Conservation (phyloP, 306 rosid genomes). For the Ceratonia siliqua region DNA sequence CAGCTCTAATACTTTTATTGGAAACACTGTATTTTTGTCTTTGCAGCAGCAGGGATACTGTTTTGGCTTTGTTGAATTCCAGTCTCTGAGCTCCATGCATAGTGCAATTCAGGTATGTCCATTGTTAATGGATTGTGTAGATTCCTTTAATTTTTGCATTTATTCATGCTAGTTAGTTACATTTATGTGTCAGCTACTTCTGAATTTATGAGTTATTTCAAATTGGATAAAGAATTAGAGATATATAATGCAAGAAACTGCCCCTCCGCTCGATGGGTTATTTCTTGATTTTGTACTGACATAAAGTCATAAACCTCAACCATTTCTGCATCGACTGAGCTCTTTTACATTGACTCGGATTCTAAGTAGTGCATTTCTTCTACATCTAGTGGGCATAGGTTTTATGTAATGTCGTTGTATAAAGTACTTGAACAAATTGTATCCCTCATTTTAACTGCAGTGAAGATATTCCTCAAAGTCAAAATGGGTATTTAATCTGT, state of each 20-base stretch:
- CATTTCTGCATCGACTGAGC: background rate
- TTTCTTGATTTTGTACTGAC: no score
- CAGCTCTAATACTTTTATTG: constrained; percentile 28
- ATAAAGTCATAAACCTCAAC: constrained; percentile 17
- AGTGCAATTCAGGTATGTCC: constrained; percentile 63
- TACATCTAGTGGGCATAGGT: background rate
- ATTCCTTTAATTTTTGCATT: constrained; percentile 17
- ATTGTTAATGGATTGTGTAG: constrained; percentile 6
- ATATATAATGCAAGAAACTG: constrained; percentile 1
- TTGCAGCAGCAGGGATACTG: constrained; percentile 78
- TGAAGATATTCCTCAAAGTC: background rate
- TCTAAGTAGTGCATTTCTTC: background rate
- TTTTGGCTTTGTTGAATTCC: constrained; percentile 83
- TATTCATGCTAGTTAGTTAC: constrained; percentile 13
- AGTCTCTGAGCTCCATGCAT: constrained; percentile 56
- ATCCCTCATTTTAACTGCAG: background rate
- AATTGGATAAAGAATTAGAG: constrained; percentile 15
- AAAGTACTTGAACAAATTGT: constrained; percentile 1
- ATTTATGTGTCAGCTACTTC: constrained; percentile 20
- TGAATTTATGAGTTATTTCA: constrained; percentile 18
- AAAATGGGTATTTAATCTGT: background rate
- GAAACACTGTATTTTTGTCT: constrained; percentile 16
- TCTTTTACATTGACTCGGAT: constrained; percentile 4
- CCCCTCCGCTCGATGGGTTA: no score
- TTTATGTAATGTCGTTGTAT: background rate